Conservation (phyloP, 2,329 filamentous ascomycete genomes). For the Pseudocercospora ulei region DNA sequence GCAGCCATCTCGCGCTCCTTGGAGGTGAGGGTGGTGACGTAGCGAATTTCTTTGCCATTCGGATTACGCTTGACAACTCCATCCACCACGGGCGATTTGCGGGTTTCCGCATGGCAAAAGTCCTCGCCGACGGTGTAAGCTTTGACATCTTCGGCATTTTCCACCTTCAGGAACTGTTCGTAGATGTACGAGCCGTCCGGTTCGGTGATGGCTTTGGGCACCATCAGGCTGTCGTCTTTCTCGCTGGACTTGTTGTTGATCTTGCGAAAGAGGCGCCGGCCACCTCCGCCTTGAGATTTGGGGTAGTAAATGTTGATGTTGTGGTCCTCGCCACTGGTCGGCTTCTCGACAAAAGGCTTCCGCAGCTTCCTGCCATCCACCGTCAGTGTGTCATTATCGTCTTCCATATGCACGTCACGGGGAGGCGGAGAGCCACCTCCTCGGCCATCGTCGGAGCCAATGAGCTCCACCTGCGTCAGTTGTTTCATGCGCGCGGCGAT, state of each 20-base stretch:
- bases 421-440: conserved; percentile 50
- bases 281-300: conserved; percentile 74
- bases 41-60: conserved; percentile 91
- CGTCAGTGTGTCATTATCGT: conserved; percentile 75
- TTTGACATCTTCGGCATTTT: conserved; percentile 97
- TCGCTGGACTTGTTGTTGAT: conserved; percentile 99
- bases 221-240: conserved; percentile 64
- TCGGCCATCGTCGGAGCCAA: conserved; percentile 59
- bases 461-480: conserved; percentile 65
- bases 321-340: conserved; percentile 95
- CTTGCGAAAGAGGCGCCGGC: conserved; percentile 85
- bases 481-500: conserved; percentile 71
- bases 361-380: conserved; percentile 73
- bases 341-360: conserved; percentile 97
- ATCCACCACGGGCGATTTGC: conserved; percentile 95
- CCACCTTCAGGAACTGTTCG: conserved; percentile 91
- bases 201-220: conserved; percentile 74
- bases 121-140: conserved; percentile 89
- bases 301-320: conserved; percentile 98
- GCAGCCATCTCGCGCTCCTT: conserved; percentile 79
- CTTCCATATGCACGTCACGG: conserved; percentile 69
- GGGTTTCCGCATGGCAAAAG: conserved; percentile 92
- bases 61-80: conserved; percentile 92
- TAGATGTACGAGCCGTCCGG: conserved; percentile 81
- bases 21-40: conserved; percentile 72